A percentile compares a stretch with the other conserved stretches of the same genome.
Conservation (phyloP, 345 rosid species). For the Camelina sativa region DNA sequence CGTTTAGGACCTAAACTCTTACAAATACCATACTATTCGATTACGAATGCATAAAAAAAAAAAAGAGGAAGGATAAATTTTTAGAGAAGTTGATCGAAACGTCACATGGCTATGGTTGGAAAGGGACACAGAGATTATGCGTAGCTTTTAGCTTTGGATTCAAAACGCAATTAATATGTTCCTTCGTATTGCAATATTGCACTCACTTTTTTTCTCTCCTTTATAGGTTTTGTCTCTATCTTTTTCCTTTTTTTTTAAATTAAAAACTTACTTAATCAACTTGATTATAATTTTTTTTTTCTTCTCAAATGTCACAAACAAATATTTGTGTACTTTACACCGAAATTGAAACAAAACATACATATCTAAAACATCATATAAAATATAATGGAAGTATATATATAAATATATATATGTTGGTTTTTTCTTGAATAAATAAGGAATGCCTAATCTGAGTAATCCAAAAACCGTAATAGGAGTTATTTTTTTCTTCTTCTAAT, state of each 20-base stretch:
- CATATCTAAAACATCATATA: no score
- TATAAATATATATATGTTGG: no score
- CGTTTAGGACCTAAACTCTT: no score
- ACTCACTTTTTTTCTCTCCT: constrained; percentile 24
- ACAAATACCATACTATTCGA: no score
- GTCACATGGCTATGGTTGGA: constrained; percentile 9
- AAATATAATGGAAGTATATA: not conserved
- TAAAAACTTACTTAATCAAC: not conserved
- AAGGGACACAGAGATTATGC: not conserved
- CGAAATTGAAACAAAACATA: not conserved
- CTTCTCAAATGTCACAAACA: constrained; percentile 10
- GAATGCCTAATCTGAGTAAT: no score
- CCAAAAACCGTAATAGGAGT: no score
- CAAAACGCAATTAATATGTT: constrained; percentile 37
- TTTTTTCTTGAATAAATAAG: no score
- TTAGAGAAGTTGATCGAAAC: constrained; percentile 1
- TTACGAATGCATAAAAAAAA: not conserved
- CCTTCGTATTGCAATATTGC: constrained; percentile 16
- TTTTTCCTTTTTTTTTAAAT: not conserved
- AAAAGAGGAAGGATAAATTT: not conserved
- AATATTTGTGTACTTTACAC: constrained; percentile 7
- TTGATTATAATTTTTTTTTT: not conserved
- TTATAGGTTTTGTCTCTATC: constrained; percentile 15
- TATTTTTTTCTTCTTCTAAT: no score
- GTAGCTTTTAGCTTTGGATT: constrained; percentile 29